These are phyloP conservation scores for Boletus barrowsii DNA, from an alignment of 768 basidiomycete species.

Conservation along the genomic window DNA sequence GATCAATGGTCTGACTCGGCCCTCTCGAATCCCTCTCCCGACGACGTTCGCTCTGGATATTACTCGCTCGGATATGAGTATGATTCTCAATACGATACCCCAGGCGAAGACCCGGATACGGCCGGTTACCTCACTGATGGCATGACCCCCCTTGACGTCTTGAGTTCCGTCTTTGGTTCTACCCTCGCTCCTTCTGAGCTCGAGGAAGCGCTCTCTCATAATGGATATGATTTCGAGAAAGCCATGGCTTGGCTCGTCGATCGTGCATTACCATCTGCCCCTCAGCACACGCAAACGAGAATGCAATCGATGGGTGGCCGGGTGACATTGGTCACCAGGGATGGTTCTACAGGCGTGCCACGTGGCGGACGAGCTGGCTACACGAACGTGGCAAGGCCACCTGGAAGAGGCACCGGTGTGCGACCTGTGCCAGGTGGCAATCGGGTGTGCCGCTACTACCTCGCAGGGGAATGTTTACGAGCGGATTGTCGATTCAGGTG, in stretches of 20 bases:
- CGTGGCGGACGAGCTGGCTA: conserved; percentile 45
- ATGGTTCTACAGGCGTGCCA: conserved; percentile 35
- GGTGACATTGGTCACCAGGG: conserved; percentile 63
- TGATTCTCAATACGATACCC: conserved; percentile 31
- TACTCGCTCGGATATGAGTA: conserved; percentile 30
- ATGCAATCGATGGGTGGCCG: conserved; percentile 66
- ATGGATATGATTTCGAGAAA: conserved; percentile 92
- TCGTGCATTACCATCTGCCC: conserved; percentile 50
- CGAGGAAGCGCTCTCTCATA: conserved; percentile 85
- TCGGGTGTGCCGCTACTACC: conserved; percentile 92
- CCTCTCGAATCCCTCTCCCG: conserved; percentile 50
- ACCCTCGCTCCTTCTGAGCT: conserved; percentile 87
- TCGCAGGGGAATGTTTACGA: conserved; percentile 92
- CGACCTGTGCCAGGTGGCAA: conserved; percentile 46
- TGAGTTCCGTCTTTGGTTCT: conserved; percentile 90
- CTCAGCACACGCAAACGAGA: conserved; percentile 38
- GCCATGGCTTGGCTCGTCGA: conserved; percentile 96
- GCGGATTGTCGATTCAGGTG: conserved; percentile 98
- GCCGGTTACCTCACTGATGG: conserved; percentile 74
- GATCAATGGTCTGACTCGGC: conserved; percentile 59
- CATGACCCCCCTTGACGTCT: conserved; percentile 97
- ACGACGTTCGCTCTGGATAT: conserved; percentile 41
- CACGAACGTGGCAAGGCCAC: conserved; percentile 16
- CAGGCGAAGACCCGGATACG: conserved; percentile 47
- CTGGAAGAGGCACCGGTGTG: conserved; percentile 26